Evolutionary conservation across 129 eudicot species (phyloP).

Genomic region (Chrysanthemum lavandulifolium): DNA sequence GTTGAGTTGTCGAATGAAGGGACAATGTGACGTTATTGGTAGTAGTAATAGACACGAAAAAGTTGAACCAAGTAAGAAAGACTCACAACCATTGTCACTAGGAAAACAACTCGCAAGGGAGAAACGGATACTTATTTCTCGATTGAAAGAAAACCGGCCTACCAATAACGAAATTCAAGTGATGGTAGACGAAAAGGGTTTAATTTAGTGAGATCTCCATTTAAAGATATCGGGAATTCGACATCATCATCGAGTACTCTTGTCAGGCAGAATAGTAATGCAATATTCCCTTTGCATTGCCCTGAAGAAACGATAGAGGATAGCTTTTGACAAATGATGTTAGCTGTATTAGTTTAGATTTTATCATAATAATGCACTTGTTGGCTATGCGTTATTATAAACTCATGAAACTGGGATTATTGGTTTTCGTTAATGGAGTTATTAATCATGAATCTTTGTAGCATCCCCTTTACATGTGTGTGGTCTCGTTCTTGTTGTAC

Average conservation of each 20-base stretch:
- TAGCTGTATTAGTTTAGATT: slow-evolving; percentile 6
- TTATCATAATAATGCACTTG: slow-evolving; percentile 11
- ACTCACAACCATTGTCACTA: slow-evolving; percentile 45
- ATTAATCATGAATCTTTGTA: slow-evolving; percentile 11
- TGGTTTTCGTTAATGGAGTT: background rate
- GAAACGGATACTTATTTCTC: slow-evolving; percentile 43
- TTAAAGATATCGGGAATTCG: slow-evolving; percentile 57
- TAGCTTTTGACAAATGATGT: slow-evolving; percentile 24
- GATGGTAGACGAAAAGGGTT: slow-evolving; percentile 42
- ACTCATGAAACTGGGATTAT: background rate
- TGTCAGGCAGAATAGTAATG: slow-evolving; percentile 44
- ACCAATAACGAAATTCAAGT: slow-evolving; percentile 16
- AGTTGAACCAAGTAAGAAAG: slow-evolving; percentile 30
- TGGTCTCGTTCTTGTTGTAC: background rate
- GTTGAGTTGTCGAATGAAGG: slow-evolving; percentile 42
- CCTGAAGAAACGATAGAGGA: slow-evolving; percentile 24
- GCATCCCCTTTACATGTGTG: background rate
- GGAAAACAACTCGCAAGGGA: slow-evolving; percentile 77
- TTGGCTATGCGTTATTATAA: background rate
- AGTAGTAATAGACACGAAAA: slow-evolving; percentile 19
- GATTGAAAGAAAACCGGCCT: slow-evolving; percentile 42
- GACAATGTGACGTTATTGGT: slow-evolving; percentile 23
- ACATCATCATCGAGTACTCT: slow-evolving; percentile 23
- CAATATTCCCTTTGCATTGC: slow-evolving; percentile 46
- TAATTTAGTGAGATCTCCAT: slow-evolving; percentile 45